phyloP scores from a whole-genome alignment of 805 yeast species.

The Zygotorulaspora florentina region DNA sequence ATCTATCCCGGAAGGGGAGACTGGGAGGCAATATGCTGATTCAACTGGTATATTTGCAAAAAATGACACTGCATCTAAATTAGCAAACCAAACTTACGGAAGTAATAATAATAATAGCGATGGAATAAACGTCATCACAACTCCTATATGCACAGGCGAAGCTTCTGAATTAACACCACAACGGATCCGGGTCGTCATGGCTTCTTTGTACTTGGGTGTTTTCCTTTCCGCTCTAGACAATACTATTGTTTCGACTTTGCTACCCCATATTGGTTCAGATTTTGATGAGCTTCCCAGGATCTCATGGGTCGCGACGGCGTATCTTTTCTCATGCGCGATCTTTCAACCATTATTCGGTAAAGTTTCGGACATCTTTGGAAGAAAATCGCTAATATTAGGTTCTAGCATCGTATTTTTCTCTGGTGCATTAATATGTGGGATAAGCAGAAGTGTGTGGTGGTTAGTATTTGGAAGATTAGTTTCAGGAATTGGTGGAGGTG shows the following conservation, averaged over 20 bases:
- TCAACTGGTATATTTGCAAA: no score
- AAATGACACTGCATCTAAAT: no score
- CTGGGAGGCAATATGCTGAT: no score
- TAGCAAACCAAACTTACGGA: no score
- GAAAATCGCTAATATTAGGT: slow-evolving; percentile 48
- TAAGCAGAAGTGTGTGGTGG: slow-evolving; percentile 43
- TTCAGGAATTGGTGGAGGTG: slow-evolving; percentile 90
- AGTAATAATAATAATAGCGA: no score
- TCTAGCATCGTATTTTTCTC: slow-evolving; percentile 54
- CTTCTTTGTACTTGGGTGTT: slow-evolving; percentile 44
- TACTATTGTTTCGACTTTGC: slow-evolving; percentile 62
- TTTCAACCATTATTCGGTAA: slow-evolving; percentile 73
- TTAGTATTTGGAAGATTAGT: slow-evolving; percentile 58
- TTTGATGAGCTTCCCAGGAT: slow-evolving; percentile 57
- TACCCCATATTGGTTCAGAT: slow-evolving; percentile 65
- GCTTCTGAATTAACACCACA: no score
- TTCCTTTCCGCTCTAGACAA: slow-evolving; percentile 64
- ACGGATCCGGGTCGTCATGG: slow-evolving; percentile 31
- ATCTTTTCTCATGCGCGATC: slow-evolving; percentile 62
- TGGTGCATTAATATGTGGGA: slow-evolving; percentile 55
- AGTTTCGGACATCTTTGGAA: slow-evolving; percentile 66
- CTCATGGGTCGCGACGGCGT: slow-evolving; percentile 75
- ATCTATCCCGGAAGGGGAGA: no score
- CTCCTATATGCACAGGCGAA: no score
- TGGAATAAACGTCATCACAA: no score